Evolutionary conservation across 306 rosid species (phyloP).

Genomic region (Pachyrhizus erosus): DNA sequence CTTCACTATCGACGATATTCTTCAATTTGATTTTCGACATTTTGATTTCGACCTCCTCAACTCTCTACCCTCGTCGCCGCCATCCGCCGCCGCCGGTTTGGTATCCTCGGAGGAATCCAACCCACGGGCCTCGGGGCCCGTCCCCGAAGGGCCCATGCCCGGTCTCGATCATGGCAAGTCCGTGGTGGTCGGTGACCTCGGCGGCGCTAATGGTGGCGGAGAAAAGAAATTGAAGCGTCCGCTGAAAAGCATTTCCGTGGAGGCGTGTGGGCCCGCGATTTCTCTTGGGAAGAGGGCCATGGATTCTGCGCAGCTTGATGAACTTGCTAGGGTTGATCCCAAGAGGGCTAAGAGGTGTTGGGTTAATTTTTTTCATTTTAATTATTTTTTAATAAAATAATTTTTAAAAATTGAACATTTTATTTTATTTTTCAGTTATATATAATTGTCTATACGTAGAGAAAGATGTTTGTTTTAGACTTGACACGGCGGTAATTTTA

Average conservation of each 20-base stretch:
- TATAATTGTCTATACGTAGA: background rate
- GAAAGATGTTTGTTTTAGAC: too few species aligned
- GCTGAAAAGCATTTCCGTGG: constrained; percentile 53
- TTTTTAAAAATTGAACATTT: background rate
- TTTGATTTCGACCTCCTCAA: constrained; percentile 57
- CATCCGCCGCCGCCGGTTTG: background rate
- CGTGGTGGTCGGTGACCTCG: background rate
- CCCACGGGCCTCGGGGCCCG: background rate
- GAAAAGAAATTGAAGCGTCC: constrained; percentile 47
- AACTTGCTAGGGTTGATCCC: constrained; percentile 66
- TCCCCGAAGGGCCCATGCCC: background rate
- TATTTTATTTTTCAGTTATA: background rate
- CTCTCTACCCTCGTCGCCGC: constrained; percentile 21
- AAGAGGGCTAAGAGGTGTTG: constrained; percentile 68
- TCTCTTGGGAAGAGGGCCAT: constrained; percentile 49
- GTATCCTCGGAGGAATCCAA: background rate
- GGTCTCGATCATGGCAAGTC: background rate
- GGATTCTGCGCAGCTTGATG: constrained; percentile 63
- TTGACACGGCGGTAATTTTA: background rate
- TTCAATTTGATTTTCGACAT: constrained; percentile 46
- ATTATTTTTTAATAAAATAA: background rate
- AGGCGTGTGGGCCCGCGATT: constrained; percentile 13
- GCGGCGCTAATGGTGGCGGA: constrained; percentile 1
- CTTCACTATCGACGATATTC: constrained; percentile 61
- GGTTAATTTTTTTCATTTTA: constrained; percentile 14